Conservation (phyloP, 2,329 filamentous ascomycete species). For the Pseudonectria foliicola region DNA sequence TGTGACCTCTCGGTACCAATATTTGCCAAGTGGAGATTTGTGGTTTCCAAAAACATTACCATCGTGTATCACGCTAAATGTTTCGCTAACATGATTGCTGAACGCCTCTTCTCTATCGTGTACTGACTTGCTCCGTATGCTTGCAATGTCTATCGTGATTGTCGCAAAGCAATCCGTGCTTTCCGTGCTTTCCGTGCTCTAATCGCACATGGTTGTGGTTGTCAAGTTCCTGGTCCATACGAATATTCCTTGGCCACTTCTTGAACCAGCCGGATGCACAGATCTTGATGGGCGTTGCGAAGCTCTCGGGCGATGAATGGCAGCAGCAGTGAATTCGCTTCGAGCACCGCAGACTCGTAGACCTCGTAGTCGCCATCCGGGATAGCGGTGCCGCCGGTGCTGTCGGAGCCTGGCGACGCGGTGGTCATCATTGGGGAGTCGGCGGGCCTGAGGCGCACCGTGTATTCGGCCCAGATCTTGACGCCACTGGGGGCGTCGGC, state of each 20-base stretch:
- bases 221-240: not conserved
- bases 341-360: conserved; percentile 25
- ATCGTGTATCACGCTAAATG: no score
- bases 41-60: no score
- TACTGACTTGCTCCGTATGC: no score
- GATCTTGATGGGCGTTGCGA: conserved; percentile 22
- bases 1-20: no score
- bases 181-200: no score
- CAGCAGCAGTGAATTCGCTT: conserved; percentile 29
- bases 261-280: conserved; percentile 25
- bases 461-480: conserved; percentile 33
- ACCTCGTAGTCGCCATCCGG: conserved; percentile 27
- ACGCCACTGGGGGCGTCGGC: conserved; percentile 37
- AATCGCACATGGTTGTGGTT: no score
- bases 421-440: conserved; percentile 7
- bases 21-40: no score
- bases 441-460: conserved; percentile 17
- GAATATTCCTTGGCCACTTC: conserved; percentile 21
- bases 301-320: conserved; percentile 26
- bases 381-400: conserved; percentile 19
- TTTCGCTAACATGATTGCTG: no score
- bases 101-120: no score
- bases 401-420: conserved; percentile 20
- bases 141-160: no score
- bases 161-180: no score